phyloP scores from a whole-genome alignment of 2,329 filamentous ascomycete genomes.

The Calcarisporium arbuscula region DNA sequence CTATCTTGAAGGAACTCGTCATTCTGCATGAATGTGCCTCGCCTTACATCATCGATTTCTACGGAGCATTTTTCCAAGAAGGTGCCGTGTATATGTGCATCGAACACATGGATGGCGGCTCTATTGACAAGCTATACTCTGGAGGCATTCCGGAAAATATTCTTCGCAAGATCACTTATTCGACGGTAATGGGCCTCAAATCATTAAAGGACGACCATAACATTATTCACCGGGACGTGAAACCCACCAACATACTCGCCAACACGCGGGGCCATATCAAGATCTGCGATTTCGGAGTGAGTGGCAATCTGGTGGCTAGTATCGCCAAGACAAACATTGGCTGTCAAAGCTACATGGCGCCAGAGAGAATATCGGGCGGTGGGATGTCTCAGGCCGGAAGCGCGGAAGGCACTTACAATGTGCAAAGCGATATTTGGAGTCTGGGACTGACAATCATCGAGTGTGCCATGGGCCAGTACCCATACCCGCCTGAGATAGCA shows the following conservation, averaged over 20 bases:
- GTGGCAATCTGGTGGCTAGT: slow-evolving; percentile 91
- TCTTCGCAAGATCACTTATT: slow-evolving; percentile 81
- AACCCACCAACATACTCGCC: slow-evolving; percentile 95
- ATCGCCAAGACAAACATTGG: slow-evolving; percentile 99
- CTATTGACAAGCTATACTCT: slow-evolving; percentile 90
- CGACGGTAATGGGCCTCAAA: slow-evolving; percentile 87
- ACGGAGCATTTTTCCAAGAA: slow-evolving; percentile 98
- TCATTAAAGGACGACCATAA: slow-evolving; percentile 95
- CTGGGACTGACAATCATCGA: slow-evolving; percentile 91
- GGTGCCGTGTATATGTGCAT: slow-evolving; percentile 99
- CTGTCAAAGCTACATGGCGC: slow-evolving; percentile 99
- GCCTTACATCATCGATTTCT: slow-evolving; percentile 97
- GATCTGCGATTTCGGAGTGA: slow-evolving; percentile 97
- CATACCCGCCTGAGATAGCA: slow-evolving; percentile 94
- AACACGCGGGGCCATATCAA: slow-evolving; percentile 90
- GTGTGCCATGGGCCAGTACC: slow-evolving; percentile 89
- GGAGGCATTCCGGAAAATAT: slow-evolving; percentile 87
- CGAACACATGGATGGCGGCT: slow-evolving; percentile 98
- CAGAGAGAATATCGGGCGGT: slow-evolving; percentile 87
- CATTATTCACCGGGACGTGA: slow-evolving; percentile 97
- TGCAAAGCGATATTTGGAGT: slow-evolving; percentile 98
- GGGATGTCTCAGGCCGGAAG: slow-evolving; percentile 65
- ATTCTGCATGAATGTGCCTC: slow-evolving; percentile 92
- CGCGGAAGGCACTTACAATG: slow-evolving; percentile 83
- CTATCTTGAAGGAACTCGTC: slow-evolving; percentile 96